phyloP scores from a whole-genome alignment of 2,329 filamentous ascomycete genomes.

The Aspergillus tubingensis region DNA sequence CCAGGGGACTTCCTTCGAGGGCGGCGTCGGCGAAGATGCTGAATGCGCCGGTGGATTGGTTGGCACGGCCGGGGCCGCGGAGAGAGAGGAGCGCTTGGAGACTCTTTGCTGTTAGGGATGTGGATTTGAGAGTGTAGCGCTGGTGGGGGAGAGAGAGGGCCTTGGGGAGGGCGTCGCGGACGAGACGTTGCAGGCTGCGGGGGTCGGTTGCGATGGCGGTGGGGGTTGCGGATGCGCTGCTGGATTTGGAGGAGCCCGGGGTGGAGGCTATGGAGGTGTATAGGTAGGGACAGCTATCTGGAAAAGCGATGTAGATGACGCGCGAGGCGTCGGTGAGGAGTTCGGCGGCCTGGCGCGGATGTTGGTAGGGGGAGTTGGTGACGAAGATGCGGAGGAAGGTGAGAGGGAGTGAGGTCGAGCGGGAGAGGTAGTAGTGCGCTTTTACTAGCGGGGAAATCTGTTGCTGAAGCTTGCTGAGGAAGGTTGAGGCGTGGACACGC shows the following conservation, averaged over 20 bases:
- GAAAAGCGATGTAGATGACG: slow-evolving; percentile 79
- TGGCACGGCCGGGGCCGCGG: slow-evolving; percentile 69
- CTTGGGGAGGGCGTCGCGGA: slow-evolving; percentile 78
- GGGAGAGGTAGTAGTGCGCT: slow-evolving; percentile 77
- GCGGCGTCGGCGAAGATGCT: slow-evolving; percentile 71
- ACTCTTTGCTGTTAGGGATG: slow-evolving; percentile 70
- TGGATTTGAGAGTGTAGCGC: slow-evolving; percentile 68
- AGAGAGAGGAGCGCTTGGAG: slow-evolving; percentile 69
- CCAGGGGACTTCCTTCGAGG: slow-evolving; percentile 53
- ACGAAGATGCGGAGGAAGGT: slow-evolving; percentile 77
- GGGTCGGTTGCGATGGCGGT: slow-evolving; percentile 49
- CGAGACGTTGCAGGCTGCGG: slow-evolving; percentile 67
- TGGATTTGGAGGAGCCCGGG: slow-evolving; percentile 41
- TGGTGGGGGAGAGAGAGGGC: slow-evolving; percentile 74
- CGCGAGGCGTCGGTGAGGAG: slow-evolving; percentile 62
- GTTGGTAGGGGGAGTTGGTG: slow-evolving; percentile 76
- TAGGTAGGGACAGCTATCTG: slow-evolving; percentile 74
- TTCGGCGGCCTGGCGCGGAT: slow-evolving; percentile 42
- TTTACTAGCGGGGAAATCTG: slow-evolving; percentile 78
- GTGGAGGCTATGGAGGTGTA: slow-evolving; percentile 60
- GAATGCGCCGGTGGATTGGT: slow-evolving; percentile 76
- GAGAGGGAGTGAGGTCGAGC: slow-evolving; percentile 65
- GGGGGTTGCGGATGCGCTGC: slow-evolving; percentile 2
- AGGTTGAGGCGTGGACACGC: slow-evolving; percentile 77
- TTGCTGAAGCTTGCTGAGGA: slow-evolving; percentile 72